Conservation (phyloP, 768 basidiomycete genomes). For the Plicaturopsis crispa region DNA sequence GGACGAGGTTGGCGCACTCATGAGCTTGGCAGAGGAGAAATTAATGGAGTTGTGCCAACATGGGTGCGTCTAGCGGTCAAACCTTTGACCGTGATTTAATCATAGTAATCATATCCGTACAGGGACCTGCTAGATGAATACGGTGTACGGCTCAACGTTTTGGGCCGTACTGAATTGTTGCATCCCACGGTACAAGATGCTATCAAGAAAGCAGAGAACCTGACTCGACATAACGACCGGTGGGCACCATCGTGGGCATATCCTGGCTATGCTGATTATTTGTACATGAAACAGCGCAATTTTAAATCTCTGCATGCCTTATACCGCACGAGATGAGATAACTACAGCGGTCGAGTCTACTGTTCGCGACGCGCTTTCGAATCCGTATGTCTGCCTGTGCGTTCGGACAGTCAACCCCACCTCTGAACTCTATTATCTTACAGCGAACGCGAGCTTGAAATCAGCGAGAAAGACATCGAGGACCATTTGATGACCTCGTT, state of each 20-base stretch:
- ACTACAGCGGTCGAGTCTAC: constrained; percentile 46
- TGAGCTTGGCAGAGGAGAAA: constrained; percentile 75
- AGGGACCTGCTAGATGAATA: constrained; percentile 78
- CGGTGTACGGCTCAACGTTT: constrained; percentile 76
- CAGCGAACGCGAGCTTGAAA: constrained; percentile 13
- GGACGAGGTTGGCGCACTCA: constrained; percentile 82
- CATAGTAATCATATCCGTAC: neutral
- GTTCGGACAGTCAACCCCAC: constrained; percentile 7
- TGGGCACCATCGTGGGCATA: constrained; percentile 22
- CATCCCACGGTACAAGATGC: constrained; percentile 70
- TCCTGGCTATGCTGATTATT: neutral
- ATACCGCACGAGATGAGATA: constrained; percentile 89
- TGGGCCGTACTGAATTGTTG: constrained; percentile 71
- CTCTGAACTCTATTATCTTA: neutral
- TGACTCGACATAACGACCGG: constrained; percentile 72
- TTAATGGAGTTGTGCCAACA: constrained; percentile 71
- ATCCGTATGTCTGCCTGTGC: too few species aligned
- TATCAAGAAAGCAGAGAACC: constrained; percentile 59
- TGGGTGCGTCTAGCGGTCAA: constrained; percentile 47
- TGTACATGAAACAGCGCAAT: constrained; percentile 49
- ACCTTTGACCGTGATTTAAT: neutral
- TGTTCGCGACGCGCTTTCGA: constrained; percentile 25
- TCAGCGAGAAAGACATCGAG: constrained; percentile 66
- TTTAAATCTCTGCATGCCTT: constrained; percentile 90
- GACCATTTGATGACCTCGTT: constrained; percentile 57